Percentiles rank a stretch among this genome's conserved stretches.
Conservation (phyloP, 345 rosid genomes). For the Populus simonii region DNA sequence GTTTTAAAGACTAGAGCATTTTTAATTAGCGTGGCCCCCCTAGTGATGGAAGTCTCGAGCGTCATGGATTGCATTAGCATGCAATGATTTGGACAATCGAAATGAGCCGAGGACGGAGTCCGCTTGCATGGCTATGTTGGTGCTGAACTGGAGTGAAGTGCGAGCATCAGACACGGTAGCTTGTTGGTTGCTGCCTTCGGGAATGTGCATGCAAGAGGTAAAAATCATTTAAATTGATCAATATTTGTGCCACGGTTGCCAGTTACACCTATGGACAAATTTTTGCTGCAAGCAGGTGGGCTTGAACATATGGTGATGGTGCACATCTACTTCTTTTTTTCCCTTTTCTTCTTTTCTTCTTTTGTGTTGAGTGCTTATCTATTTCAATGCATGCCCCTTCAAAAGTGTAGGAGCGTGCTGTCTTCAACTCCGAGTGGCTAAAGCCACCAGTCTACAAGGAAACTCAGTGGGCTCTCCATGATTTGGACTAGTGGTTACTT, state of each 20-base stretch:
- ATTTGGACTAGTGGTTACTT: slow-evolving; percentile 15
- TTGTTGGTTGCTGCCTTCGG: neutral
- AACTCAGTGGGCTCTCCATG: slow-evolving; percentile 26
- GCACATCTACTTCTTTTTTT: neutral
- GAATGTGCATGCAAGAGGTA: neutral
- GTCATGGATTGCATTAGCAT: neutral
- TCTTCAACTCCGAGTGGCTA: slow-evolving; percentile 19
- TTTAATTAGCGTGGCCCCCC: neutral
- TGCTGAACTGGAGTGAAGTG: neutral
- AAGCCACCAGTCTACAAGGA: neutral
- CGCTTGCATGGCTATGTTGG: neutral
- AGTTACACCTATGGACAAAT: neutral
- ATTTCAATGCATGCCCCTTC: slow-evolving; percentile 7
- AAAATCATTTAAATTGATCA: too few relatives aligned
- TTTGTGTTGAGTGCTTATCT: neutral
- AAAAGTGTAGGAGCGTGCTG: slow-evolving; percentile 15
- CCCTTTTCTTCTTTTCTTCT: too few relatives aligned
- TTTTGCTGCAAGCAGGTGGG: neutral
- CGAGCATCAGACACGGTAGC: neutral
- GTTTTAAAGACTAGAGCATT: neutral
- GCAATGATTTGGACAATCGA: neutral
- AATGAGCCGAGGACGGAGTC: neutral
- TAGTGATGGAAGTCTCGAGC: neutral
- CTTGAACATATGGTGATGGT: neutral
- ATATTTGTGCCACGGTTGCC: neutral